Percentiles rank a stretch among this genome's conserved stretches.
Conservation (phyloP, 768 basidiomycete species). For the Russula dissimulans region DNA sequence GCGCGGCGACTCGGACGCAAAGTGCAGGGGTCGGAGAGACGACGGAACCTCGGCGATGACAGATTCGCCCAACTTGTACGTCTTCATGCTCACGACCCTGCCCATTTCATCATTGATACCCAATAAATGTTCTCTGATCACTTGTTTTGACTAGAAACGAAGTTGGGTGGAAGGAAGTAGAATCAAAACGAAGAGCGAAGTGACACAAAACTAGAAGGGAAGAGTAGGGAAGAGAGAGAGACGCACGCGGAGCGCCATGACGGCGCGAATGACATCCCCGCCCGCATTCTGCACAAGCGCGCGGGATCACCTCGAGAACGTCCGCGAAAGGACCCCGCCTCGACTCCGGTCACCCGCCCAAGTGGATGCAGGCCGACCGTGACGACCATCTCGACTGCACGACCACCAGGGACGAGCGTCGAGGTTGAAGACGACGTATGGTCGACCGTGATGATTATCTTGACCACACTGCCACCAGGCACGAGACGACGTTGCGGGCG, state of each 20-base stretch:
- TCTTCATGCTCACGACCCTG: slow-evolving; percentile 92
- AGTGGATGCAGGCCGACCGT: slow-evolving; percentile 76
- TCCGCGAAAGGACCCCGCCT: slow-evolving; percentile 92
- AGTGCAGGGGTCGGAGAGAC: background rate
- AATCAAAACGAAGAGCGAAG: no score
- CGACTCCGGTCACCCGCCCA: slow-evolving; percentile 78
- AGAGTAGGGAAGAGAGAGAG: background rate
- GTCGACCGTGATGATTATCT: no score
- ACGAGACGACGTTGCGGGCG: no score
- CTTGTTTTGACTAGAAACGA: slow-evolving; percentile 85
- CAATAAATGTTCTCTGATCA: slow-evolving; percentile 82
- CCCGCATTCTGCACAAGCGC: slow-evolving; percentile 93
- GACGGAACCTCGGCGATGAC: slow-evolving; percentile 82
- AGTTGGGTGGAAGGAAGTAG: slow-evolving; percentile 29
- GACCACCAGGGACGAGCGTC: slow-evolving; percentile 86
- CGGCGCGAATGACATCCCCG: slow-evolving; percentile 85
- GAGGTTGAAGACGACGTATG: slow-evolving; percentile 98
- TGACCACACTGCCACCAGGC: no score
- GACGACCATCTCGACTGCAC: slow-evolving; percentile 98
- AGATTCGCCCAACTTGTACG: slow-evolving; percentile 88
- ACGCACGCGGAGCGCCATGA: slow-evolving; percentile 87
- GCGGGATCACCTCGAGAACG: slow-evolving; percentile 94
- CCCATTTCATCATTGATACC: slow-evolving; percentile 96
- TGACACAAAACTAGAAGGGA: no score
- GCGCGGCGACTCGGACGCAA: no score